A percentile compares a stretch with the other conserved stretches of the same genome.
Evolutionary conservation across 306 rosid genomes (phyloP).

Genomic region (Acacia confusa): DNA sequence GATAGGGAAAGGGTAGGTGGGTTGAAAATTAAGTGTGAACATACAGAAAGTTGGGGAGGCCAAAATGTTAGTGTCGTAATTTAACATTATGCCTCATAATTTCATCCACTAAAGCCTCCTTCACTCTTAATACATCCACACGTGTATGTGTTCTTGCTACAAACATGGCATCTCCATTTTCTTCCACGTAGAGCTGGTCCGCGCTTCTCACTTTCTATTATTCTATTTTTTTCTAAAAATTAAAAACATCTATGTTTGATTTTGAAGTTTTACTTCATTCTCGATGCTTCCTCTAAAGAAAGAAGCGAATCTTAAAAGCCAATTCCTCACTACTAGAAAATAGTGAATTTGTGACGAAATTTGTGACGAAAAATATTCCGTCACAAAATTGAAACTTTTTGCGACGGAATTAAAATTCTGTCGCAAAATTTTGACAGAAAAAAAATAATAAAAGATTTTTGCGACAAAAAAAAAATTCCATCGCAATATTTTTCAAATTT

Average conservation of each 20-base stretch:
- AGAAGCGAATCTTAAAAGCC: not conserved
- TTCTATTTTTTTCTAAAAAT: no score
- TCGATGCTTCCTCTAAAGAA: not conserved
- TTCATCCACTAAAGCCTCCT: conserved; percentile 45
- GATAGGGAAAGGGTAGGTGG: conserved; percentile 21
- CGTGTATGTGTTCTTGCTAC: conserved; percentile 23
- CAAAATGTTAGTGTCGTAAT: conserved; percentile 17
- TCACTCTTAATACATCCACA: conserved; percentile 28
- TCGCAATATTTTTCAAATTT: no score
- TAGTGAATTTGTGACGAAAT: no score
- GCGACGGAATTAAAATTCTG: no score
- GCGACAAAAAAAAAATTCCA: no score
- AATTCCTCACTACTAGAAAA: no score
- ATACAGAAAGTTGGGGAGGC: conserved; percentile 23
- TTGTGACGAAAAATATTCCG: no score
- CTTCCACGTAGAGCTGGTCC: not conserved
- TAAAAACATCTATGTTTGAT: no score
- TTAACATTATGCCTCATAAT: conserved; percentile 28
- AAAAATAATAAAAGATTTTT: no score
- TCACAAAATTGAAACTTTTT: no score
- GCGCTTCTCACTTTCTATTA: not conserved
- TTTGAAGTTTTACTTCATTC: not conserved
- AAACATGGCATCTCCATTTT: not conserved
- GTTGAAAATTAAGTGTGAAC: conserved; percentile 43
- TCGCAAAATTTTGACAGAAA: no score